Evolutionary conservation across 1,284 basidiomycete species (phyloP), one percentile per base, ranked within the genome.

Genomic region (Pseudozyma thailandica): DNA sequence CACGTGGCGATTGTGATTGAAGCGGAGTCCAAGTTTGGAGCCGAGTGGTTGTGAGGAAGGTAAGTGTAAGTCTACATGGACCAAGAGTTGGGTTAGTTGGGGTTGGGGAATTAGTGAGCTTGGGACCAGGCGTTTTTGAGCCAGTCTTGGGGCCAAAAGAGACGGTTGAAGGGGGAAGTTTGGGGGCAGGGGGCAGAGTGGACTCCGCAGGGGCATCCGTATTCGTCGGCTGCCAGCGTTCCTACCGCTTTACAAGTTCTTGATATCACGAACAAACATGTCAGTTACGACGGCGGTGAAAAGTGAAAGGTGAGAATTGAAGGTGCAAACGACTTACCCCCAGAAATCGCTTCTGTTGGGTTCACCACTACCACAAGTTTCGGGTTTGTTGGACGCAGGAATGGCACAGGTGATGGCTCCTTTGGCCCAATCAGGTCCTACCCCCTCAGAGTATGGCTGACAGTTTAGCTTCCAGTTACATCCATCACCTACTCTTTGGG

Each of bases 161-260:
- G 60, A 1, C 68, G 15, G 1, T n/a, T 43, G 27, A 60, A 50
- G 4, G 37, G 21, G 35, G 35, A 28, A 13, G 18, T 45, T 4
- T 15, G 1, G 4, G 52, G 50, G 18, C 68, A 71, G 8, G 60
- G 25, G 6, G 31, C 57, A 0, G 20, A 18, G 39, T 71, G 68
- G 9, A 71, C 68, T 3, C 68, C 68, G 54, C 68, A 71, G 4
- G 28, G 41, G 37, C 68, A 71, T 6, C 56, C 68, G 61, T 64
- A 71, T 48, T 71, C 68, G 9, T 38, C 33, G 4, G 37, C 21
- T 12, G 23, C 23, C 6, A 71, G 50, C 1, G 37, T 54, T 5
- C 68, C 68, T 1, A 64, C 53, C 21, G 50, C 46, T 41, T 71
- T 71, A 25, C 68, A 71, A 3, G 35, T 33, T 21, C 58, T 61